A percentile compares a stretch with the other conserved stretches of the same genome.
phyloP scores from a whole-genome alignment of 176 grass and related monocot species.

The Cenchrus americanus region DNA sequence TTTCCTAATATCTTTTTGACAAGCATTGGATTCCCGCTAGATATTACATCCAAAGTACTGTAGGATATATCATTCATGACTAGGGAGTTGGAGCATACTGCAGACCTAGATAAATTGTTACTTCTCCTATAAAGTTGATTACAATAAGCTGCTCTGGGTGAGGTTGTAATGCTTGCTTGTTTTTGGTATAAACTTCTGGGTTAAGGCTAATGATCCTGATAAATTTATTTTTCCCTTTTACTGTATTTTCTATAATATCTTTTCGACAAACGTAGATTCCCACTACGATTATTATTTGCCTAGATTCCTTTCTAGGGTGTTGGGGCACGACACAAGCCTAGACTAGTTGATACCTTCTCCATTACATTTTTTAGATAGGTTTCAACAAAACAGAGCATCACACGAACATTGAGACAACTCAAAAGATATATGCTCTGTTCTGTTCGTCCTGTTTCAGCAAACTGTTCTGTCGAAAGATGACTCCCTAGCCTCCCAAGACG shows the following conservation, averaged over 20 bases:
- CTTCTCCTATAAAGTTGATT: constrained; percentile 26
- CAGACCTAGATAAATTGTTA: not conserved
- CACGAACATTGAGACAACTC: constrained; percentile 3
- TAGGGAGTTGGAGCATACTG: not conserved
- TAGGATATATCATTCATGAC: constrained; percentile 36
- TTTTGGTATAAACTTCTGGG: not conserved
- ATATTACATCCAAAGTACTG: not conserved
- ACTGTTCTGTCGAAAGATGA: not conserved
- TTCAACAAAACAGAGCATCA: not conserved
- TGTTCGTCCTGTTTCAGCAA: not conserved
- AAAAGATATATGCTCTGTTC: not conserved
- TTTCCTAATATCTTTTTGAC: constrained; percentile 24
- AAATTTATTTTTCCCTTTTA: not conserved
- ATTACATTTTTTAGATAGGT: constrained; percentile 2
- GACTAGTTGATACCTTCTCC: not conserved
- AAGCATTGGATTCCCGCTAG: constrained; percentile 7
- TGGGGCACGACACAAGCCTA: not conserved
- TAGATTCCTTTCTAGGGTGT: constrained; percentile 23
- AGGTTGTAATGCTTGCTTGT: constrained; percentile 19
- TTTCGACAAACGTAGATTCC: constrained; percentile 23
- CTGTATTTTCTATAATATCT: constrained; percentile 12
- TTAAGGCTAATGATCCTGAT: not conserved
- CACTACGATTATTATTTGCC: not conserved
- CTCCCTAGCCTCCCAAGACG: not conserved
- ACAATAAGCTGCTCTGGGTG: constrained; percentile 16